A percentile compares a stretch with the other conserved stretches of the same genome.
Conservation (phyloP, 2,329 filamentous ascomycete genomes). For the Fusarium tupiense region DNA sequence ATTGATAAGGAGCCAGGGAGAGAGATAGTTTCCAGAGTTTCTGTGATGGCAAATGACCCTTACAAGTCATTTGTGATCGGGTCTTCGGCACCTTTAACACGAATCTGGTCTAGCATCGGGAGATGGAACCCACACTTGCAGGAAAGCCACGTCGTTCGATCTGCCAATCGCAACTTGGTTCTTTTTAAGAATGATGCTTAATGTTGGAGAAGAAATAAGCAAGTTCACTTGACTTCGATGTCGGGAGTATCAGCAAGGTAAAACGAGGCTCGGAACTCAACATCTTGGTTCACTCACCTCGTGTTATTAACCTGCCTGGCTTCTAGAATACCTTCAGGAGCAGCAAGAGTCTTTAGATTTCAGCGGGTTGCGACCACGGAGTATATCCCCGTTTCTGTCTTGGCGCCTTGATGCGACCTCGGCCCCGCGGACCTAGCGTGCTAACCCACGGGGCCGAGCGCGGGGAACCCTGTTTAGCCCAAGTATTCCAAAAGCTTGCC, state of each 20-base stretch:
- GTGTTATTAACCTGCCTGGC: neutral
- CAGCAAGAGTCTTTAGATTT: neutral
- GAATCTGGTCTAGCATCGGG: neutral
- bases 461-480: neutral
- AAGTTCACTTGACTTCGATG: fast-evolving
- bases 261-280: neutral
- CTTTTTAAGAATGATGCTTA: neutral
- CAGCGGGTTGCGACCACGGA: neutral
- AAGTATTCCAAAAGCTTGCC: neutral
- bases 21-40: neutral
- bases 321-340: neutral
- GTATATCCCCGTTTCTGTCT: neutral
- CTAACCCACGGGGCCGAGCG: neutral
- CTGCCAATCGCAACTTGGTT: neutral
- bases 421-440: neutral
- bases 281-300: too few relatives aligned
- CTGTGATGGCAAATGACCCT: neutral
- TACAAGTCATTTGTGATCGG: neutral
- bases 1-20: neutral
- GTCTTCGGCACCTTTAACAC: neutral
- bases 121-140: neutral
- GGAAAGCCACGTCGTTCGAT: neutral
- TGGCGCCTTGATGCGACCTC: neutral
- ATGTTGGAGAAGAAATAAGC: neutral
- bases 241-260: neutral